Percentiles rank a stretch among this genome's conserved stretches.
Evolutionary conservation across 1,284 basidiomycete species (phyloP).

Genomic region (Meripilus lineatus): DNA sequence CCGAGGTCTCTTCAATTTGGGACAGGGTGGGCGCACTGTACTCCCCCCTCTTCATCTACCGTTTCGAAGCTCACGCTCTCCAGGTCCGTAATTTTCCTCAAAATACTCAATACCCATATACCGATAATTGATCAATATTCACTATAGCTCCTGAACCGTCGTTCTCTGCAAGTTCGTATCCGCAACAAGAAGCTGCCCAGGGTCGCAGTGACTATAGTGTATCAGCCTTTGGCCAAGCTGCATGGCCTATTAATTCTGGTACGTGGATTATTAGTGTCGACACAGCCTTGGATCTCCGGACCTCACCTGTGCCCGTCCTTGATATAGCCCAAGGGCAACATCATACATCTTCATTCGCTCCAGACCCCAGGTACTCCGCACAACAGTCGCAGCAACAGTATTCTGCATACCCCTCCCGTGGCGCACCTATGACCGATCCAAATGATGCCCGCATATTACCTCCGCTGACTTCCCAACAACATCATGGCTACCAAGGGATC

Average conservation of each 20-base stretch:
- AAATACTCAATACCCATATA: constrained; percentile 22
- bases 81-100: constrained; percentile 67
- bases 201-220: constrained; percentile 50
- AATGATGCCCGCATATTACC: constrained; percentile 44
- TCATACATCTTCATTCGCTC: constrained; percentile 22
- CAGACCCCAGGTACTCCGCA: constrained; percentile 48
- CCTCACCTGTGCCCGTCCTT: neutral
- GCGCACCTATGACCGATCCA: constrained; percentile 34
- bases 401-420: constrained; percentile 41
- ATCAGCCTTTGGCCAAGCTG: constrained; percentile 41
- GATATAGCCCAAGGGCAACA: constrained; percentile 20
- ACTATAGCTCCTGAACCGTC: constrained; percentile 28
- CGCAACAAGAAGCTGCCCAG: constrained; percentile 58
- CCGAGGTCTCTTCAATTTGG: constrained; percentile 50
- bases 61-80: constrained; percentile 81
- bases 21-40: constrained; percentile 83
- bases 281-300: neutral
- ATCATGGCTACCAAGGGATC: constrained; percentile 16
- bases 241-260: constrained; percentile 46
- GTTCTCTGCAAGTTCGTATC: constrained; percentile 49
- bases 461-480: constrained; percentile 36
- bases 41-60: constrained; percentile 79
- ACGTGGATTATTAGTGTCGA: constrained; percentile 19
- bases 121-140: constrained; percentile 18
- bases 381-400: constrained; percentile 39